Base-by-base conservation (phyloP, 495 filamentous ascomycete species). In the Penicillium pancosmium region DNA sequence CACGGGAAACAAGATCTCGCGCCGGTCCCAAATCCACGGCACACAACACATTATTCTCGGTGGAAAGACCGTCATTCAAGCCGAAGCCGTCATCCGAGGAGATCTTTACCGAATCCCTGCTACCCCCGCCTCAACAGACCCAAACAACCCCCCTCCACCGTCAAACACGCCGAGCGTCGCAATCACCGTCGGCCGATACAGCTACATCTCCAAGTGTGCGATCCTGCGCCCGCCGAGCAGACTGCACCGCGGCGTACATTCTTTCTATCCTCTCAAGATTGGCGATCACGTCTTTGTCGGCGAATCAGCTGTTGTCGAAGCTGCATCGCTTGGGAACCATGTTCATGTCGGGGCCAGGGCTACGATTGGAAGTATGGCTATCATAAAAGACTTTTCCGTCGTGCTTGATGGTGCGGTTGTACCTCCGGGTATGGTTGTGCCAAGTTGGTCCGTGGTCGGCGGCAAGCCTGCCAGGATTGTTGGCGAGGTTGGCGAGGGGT, bases 11-110 rank as follows among this genome's bases (percentile, higher is more conserved):
- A 97, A 97, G 81, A 93, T 98, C 63, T 93, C 93, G 36, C 91
- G 94, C 65, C 90, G 91, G 52, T 87, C 89, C 52, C 86, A 88
- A 66, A 89, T 98, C 62, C 87, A 96, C 72, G 94, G 94, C 68
- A 96, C 92, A 25, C 91, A 93, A 58, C 93, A 98, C 78, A 97
- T 98, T 72, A 96, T 96, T 75, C 91, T 98, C 13, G 93, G 91
- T 63, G 94, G 94, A 56, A 95, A 93, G 74, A 94, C 91, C 10
- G 90, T 97, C 63, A 95, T 98, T 69, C 88, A 92, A 76, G 87
- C 91, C 55, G 90, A 95, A 66, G 93, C 89, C 62, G 89, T 91
- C 66, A 92, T 98, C 68, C 89, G 94, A 46, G 94, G 93, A 43
- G 95, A 98, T 67, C 87, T 97, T 16, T 83, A 88, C 34, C 84